Evolutionary conservation across 352 stramenopile genomes (phyloP).

Genomic region (Plasmopara viticola): DNA sequence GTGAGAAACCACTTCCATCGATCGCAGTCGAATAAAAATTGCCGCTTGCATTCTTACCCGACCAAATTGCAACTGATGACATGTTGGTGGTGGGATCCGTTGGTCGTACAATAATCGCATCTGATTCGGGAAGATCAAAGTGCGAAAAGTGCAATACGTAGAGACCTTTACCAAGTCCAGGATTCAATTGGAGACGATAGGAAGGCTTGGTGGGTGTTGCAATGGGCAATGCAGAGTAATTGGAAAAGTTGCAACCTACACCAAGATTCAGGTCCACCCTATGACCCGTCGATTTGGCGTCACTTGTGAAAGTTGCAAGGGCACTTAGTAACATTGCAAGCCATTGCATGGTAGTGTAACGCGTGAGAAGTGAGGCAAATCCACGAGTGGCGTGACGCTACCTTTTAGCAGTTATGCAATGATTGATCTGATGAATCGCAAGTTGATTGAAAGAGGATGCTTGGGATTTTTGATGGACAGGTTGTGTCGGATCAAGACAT

Average conservation of each 20-base stretch:
- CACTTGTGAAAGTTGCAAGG: slow-evolving; percentile 1
- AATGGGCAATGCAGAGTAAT: slow-evolving; percentile 35
- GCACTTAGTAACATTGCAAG: slow-evolving; percentile 4
- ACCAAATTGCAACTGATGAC: slow-evolving; percentile 16
- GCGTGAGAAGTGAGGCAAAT: slow-evolving; percentile 15
- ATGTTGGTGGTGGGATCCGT: slow-evolving; percentile 16
- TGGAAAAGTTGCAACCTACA: slow-evolving; percentile 45
- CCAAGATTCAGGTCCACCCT: slow-evolving; percentile 30
- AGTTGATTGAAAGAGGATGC: no score
- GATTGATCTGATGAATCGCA: no score
- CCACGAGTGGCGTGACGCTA: slow-evolving; percentile 21
- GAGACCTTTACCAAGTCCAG: slow-evolving; percentile 40
- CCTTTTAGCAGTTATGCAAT: no score
- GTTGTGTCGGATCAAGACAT: no score
- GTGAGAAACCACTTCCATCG: slow-evolving; percentile 21
- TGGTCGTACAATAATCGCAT: slow-evolving; percentile 38
- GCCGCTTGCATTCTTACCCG: slow-evolving; percentile 43
- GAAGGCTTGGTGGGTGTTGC: slow-evolving; percentile 16
- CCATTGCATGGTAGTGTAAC: slow-evolving; percentile 15
- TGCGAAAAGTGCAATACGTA: slow-evolving; percentile 56
- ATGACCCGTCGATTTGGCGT: slow-evolving; percentile 14
- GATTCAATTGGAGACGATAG: slow-evolving; percentile 40
- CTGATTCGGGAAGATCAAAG: slow-evolving; percentile 44
- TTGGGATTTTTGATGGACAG: no score
- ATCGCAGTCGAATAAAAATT: slow-evolving; percentile 50